These are phyloP conservation scores for Amaranthus palmeri DNA, from an alignment of 148 eudicot species.

Conservation along the genomic window DNA sequence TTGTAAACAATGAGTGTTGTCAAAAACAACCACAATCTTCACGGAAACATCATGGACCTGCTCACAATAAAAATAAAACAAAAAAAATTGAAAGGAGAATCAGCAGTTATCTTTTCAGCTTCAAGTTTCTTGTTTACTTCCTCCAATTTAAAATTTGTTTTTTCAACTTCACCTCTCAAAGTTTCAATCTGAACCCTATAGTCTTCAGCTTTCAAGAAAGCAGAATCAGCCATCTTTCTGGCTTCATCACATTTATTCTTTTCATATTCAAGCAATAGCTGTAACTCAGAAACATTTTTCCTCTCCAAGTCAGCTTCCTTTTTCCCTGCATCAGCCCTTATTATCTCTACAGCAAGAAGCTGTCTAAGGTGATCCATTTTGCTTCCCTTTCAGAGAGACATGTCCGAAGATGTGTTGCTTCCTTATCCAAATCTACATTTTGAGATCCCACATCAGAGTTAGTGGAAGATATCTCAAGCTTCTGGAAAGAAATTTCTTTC, in stretches of 20 bases:
- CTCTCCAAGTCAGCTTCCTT: constrained; percentile 45
- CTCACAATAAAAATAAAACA: too few species aligned
- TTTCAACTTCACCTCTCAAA: constrained; percentile 39
- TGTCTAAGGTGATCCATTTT: constrained; percentile 37
- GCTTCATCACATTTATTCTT: constrained; percentile 48
- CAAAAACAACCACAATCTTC: too few species aligned
- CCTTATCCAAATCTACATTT: constrained; percentile 27
- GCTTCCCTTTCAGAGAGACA: constrained; percentile 37
- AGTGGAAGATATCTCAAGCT: constrained; percentile 28
- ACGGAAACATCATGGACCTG: too few species aligned
- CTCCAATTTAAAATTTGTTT: constrained; percentile 35
- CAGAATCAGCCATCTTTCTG: constrained; percentile 36
- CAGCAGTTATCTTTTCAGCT: constrained; percentile 35
- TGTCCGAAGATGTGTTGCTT: constrained; percentile 33
- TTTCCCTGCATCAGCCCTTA: constrained; percentile 34
- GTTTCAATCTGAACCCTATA: constrained; percentile 34
- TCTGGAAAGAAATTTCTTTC: constrained; percentile 38
- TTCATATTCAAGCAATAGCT: constrained; percentile 38
- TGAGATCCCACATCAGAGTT: constrained; percentile 22
- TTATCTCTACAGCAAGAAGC: constrained; percentile 39
- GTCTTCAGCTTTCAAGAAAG: constrained; percentile 41
- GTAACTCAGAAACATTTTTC: constrained; percentile 42
- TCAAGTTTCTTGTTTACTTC: constrained; percentile 41
- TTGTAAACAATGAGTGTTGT: too few species aligned
- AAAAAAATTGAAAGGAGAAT: too few species aligned